phyloP scores from a whole-genome alignment of 1,284 basidiomycete genomes.

The Fomitopsis schrenkii region DNA sequence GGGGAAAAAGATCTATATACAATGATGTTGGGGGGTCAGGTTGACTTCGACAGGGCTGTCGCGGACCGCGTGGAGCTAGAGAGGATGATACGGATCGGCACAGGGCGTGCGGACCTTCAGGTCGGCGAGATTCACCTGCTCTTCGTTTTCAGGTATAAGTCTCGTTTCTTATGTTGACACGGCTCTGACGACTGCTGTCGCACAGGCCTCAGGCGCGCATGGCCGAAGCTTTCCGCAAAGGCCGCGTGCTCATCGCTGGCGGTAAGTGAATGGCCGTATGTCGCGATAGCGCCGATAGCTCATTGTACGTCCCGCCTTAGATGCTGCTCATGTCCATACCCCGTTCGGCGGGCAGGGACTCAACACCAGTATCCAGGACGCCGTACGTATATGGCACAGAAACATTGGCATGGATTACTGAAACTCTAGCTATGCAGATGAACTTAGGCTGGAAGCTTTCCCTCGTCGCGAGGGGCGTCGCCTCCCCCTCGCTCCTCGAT shows the following conservation, averaged over 20 bases:
- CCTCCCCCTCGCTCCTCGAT: conserved; percentile 17
- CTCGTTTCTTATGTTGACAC: background rate
- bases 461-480: conserved; percentile 22
- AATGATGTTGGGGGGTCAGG: background rate
- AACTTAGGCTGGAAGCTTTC: conserved; percentile 32
- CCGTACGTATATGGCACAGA: background rate
- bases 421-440: conserved; percentile 12
- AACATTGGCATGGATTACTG: background rate
- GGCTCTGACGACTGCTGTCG: background rate
- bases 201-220: conserved; percentile 34
- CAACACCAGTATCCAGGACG: conserved; percentile 8
- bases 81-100: conserved; percentile 1
- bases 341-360: conserved; percentile 26
- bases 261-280: conserved; percentile 17
- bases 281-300: too few relatives aligned
- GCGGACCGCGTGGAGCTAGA: background rate
- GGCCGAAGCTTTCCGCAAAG: conserved; percentile 31
- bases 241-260: conserved; percentile 34
- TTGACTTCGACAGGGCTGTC: conserved; percentile 1
- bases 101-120: conserved; percentile 7
- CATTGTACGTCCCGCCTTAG: background rate
- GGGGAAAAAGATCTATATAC: background rate
- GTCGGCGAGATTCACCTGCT: conserved; percentile 5
- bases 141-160: conserved; percentile 4
- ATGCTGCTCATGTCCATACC: conserved; percentile 28